These are phyloP conservation scores for Stentor roeselii DNA, from an alignment of 73 alveolate species.

Conservation along the genomic window DNA sequence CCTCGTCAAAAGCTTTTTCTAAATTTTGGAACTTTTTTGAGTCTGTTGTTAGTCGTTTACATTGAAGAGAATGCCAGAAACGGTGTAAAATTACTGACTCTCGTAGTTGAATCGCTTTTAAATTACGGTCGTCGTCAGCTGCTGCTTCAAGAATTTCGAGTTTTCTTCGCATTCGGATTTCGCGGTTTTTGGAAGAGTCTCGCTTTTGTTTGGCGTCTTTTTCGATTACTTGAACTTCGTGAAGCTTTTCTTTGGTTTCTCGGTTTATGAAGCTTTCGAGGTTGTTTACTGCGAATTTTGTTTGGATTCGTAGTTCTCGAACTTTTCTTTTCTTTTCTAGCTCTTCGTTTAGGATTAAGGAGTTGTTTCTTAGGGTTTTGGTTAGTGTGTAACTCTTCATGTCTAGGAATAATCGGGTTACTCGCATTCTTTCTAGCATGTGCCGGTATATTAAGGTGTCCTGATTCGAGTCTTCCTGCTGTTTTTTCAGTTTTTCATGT, in stretches of 20 bases:
- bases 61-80: slow-evolving; percentile 53
- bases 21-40: slow-evolving; percentile 47
- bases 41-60: slow-evolving; percentile 63
- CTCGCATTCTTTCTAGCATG: slow-evolving; percentile 53
- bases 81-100: slow-evolving; percentile 40
- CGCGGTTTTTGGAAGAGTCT: slow-evolving; percentile 45
- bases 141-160: slow-evolving; percentile 70
- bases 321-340: slow-evolving; percentile 39
- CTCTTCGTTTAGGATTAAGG: slow-evolving; percentile 34
- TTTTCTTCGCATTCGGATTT: slow-evolving; percentile 44
- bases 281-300: slow-evolving; percentile 23
- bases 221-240: slow-evolving; percentile 39
- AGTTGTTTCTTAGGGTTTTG: slow-evolving; percentile 41
- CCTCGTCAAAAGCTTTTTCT: slow-evolving; percentile 60
- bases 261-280: neutral
- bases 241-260: slow-evolving; percentile 49
- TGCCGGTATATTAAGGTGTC: slow-evolving; percentile 36
- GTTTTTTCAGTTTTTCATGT: slow-evolving; percentile 29
- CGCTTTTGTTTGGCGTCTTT: slow-evolving; percentile 55
- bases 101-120: slow-evolving; percentile 56
- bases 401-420: slow-evolving; percentile 48
- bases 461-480: slow-evolving; percentile 46
- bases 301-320: slow-evolving; percentile 53
- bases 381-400: slow-evolving; percentile 35
- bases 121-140: slow-evolving; percentile 61